phyloP scores from a whole-genome alignment of 805 yeast genomes.

The Candida qinlingensis region DNA sequence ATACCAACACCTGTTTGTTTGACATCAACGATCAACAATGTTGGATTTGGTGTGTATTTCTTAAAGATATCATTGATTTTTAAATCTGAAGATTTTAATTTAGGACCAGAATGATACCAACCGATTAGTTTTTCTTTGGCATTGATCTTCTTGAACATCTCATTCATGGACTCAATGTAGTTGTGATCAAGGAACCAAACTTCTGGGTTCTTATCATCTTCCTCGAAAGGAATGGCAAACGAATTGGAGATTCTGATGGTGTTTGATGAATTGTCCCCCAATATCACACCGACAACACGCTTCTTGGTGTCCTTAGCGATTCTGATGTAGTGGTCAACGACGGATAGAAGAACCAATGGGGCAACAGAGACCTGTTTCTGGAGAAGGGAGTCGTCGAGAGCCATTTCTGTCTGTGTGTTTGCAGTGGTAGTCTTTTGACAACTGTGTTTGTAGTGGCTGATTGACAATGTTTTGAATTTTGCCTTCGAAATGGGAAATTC shows the following conservation, averaged over 20 bases:
- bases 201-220: slow-evolving; percentile 82
- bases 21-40: slow-evolving; percentile 87
- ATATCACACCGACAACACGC: slow-evolving; percentile 89
- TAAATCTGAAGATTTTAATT: slow-evolving; percentile 79
- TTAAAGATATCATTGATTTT: slow-evolving; percentile 88
- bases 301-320: slow-evolving; percentile 68
- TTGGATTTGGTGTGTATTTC: slow-evolving; percentile 73
- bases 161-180: slow-evolving; percentile 92
- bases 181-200: slow-evolving; percentile 98
- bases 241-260: slow-evolving; percentile 78
- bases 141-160: slow-evolving; percentile 95
- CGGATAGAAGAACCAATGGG: slow-evolving; percentile 89
- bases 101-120: slow-evolving; percentile 99
- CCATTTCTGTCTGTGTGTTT: slow-evolving; percentile 6
- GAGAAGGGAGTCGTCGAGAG: slow-evolving; percentile 20
- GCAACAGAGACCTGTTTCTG: slow-evolving; percentile 79
- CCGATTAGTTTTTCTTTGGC: slow-evolving; percentile 95
- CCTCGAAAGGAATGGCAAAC: slow-evolving; percentile 97
- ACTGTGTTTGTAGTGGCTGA: neutral
- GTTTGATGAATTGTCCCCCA: slow-evolving; percentile 63
- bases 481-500: neutral
- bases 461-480: neutral
- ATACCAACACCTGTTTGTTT: slow-evolving; percentile 71
- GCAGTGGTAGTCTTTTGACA: no score
- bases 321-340: slow-evolving; percentile 92